Percentiles rank a stretch among this genome's conserved stretches.
Evolutionary conservation across 177 flowering plant genomes (phyloP).

Genomic region (Tripterygium wilfordii): DNA sequence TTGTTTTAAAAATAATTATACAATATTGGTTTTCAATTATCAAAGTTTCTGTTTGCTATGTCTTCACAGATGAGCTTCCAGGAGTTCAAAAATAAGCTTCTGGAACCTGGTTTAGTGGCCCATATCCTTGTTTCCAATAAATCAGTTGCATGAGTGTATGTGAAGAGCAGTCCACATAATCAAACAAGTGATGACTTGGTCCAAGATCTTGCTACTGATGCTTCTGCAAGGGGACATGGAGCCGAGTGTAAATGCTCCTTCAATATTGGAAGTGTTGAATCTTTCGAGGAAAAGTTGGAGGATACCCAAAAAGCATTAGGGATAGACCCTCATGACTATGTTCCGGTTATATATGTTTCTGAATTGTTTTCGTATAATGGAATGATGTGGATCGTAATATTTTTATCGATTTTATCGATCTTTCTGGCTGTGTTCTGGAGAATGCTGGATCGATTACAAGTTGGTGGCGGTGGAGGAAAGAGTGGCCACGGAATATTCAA

Average conservation of each 20-base stretch:
- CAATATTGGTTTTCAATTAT: neutral
- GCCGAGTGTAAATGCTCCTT: conserved; percentile 73
- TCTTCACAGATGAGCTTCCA: conserved; percentile 83
- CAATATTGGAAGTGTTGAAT: conserved; percentile 87
- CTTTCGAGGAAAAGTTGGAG: conserved; percentile 91
- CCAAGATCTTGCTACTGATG: conserved; percentile 32
- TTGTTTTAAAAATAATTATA: too few species aligned
- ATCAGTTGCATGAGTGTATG: conserved; percentile 77
- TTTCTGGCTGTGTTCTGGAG: conserved; percentile 62
- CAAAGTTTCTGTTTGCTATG: neutral
- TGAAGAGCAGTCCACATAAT: conserved; percentile 38
- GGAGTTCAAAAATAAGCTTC: conserved; percentile 85
- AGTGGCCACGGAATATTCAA: conserved; percentile 87
- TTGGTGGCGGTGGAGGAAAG: conserved; percentile 67
- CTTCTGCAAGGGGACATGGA: conserved; percentile 29
- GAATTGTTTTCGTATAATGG: conserved; percentile 71
- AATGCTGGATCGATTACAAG: conserved; percentile 77
- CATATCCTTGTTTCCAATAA: conserved; percentile 78
- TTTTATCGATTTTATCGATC: conserved; percentile 47
- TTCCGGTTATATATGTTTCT: conserved; percentile 75
- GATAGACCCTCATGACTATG: conserved; percentile 72
- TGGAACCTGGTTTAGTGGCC: conserved; percentile 75
- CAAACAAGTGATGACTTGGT: conserved; percentile 38
- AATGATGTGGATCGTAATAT: conserved; percentile 56
- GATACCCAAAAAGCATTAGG: conserved; percentile 88